A percentile compares a stretch with the other conserved stretches of the same genome.
phyloP scores from a whole-genome alignment of 805 yeast genomes.

The Metschnikowia vanudenii region DNA sequence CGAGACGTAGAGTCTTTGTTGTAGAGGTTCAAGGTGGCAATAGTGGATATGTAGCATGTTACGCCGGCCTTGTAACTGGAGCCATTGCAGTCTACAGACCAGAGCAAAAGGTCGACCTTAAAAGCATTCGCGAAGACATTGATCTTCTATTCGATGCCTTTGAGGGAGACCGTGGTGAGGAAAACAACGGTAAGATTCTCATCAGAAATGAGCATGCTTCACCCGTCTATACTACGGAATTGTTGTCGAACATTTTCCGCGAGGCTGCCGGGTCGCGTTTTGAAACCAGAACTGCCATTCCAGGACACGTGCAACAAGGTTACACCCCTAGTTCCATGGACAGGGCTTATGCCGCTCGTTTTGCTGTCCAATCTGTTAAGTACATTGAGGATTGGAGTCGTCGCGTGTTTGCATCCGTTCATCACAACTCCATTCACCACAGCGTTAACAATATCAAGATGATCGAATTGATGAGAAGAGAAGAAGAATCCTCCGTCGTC shows the following conservation, averaged over 20 bases:
- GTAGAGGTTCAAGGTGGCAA: constrained; percentile 99
- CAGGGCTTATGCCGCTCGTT: constrained; percentile 83
- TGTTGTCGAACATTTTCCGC: constrained; percentile 79
- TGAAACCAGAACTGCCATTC: constrained; percentile 92
- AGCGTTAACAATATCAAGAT: constrained; percentile 21
- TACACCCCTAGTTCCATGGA: constrained; percentile 94
- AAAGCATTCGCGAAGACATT: constrained; percentile 20
- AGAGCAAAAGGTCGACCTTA: constrained; percentile 68
- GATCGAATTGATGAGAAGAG: constrained; percentile 19
- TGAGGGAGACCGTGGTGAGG: constrained; percentile 71
- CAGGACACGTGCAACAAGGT: constrained; percentile 99
- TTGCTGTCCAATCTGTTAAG: constrained; percentile 85
- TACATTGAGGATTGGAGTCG: constrained; percentile 59
- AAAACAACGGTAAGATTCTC: constrained; percentile 80
- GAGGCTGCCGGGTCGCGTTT: constrained; percentile 74
- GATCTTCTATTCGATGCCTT: constrained; percentile 62
- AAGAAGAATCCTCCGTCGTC: constrained; percentile 47
- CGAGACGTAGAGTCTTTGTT: constrained; percentile 91
- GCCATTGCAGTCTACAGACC: constrained; percentile 92
- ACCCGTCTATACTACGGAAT: constrained; percentile 73
- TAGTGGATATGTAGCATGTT: constrained; percentile 90
- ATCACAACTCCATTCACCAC: constrained; percentile 20
- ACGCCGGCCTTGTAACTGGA: constrained; percentile 81
- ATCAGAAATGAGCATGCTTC: constrained; percentile 85
- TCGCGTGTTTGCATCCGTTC: constrained; percentile 17